phyloP scores from a whole-genome alignment of 2,329 filamentous ascomycete genomes.

The Aspergillus ibericus region DNA sequence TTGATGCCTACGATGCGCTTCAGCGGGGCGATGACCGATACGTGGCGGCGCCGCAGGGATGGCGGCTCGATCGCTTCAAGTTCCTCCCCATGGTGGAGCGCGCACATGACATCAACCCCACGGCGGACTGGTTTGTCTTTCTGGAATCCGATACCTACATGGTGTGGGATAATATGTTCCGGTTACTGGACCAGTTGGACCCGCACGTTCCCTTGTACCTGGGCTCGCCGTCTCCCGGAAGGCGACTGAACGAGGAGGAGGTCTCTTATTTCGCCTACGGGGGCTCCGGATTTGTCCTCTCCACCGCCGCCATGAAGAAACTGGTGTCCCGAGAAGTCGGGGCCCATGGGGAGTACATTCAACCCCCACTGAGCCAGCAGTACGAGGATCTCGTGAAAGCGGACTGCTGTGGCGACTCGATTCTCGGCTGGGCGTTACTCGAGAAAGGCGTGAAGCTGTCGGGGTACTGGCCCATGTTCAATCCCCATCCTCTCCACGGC shows the following conservation, averaged over 20 bases:
- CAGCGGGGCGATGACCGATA: conserved; percentile 34
- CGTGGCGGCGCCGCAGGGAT: conserved; percentile 43
- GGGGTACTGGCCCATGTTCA: conserved; percentile 53
- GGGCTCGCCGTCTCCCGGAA: conserved; percentile 50
- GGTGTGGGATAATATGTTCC: conserved; percentile 49
- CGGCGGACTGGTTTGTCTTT: conserved; percentile 58
- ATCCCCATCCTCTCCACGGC: conserved; percentile 51
- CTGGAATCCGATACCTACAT: conserved; percentile 58
- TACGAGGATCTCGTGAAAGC: conserved; percentile 45
- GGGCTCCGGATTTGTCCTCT: conserved; percentile 51
- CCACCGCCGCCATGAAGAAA: conserved; percentile 47
- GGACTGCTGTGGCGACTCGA: conserved; percentile 57
- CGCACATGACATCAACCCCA: conserved; percentile 49
- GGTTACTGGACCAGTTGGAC: conserved; percentile 52
- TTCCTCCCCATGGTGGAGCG: conserved; percentile 57
- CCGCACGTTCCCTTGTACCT: conserved; percentile 49
- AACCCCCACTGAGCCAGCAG: conserved; percentile 40
- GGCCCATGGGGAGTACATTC: conserved; percentile 38
- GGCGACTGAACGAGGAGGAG: conserved; percentile 13
- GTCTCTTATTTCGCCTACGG: conserved; percentile 51
- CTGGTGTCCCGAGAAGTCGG: conserved; percentile 29
- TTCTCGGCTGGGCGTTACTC: conserved; percentile 51
- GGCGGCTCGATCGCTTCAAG: conserved; percentile 59
- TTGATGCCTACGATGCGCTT: conserved; percentile 46
- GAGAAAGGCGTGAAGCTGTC: conserved; percentile 48